Conservation (phyloP, 2,329 filamentous ascomycete species). For the Phyllosticta ampelicida region DNA sequence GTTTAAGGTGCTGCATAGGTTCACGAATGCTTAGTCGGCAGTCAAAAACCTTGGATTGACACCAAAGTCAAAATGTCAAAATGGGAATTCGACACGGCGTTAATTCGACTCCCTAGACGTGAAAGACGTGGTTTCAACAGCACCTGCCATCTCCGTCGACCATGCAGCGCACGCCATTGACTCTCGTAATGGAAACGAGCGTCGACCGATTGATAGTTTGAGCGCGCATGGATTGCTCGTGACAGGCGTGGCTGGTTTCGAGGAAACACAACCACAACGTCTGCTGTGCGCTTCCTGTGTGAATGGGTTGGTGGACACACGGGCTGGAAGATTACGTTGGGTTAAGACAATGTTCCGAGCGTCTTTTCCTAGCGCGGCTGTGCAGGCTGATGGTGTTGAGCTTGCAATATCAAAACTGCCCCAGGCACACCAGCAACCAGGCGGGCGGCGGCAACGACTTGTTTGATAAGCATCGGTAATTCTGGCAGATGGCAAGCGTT, state of each 20-base stretch:
- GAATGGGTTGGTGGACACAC: not conserved
- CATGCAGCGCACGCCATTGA: not conserved
- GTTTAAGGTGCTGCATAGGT: not conserved
- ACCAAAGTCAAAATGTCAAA: not conserved
- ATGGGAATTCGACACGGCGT: not conserved
- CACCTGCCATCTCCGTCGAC: too few relatives aligned
- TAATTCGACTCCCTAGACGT: not conserved
- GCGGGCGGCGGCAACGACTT: not conserved
- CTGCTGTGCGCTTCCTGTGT: not conserved
- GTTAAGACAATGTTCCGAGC: not conserved
- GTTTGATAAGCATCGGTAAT: not conserved
- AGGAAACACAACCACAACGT: not conserved
- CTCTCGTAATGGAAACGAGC: not conserved
- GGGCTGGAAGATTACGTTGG: not conserved
- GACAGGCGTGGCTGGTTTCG: not conserved
- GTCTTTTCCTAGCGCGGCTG: not conserved
- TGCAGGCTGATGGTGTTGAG: not conserved
- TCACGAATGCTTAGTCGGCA: not conserved
- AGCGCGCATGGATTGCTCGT: not conserved
- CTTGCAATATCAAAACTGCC: not conserved
- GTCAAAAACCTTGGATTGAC: not conserved
- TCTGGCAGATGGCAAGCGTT: not conserved
- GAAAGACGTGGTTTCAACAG: not conserved
- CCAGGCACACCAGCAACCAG: not conserved
- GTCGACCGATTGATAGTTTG: not conserved